A percentile compares a stretch with the other conserved stretches of the same genome.
Evolutionary conservation across 2,329 filamentous ascomycete genomes (phyloP).

Genomic region (Tolypocladium pustulatum): DNA sequence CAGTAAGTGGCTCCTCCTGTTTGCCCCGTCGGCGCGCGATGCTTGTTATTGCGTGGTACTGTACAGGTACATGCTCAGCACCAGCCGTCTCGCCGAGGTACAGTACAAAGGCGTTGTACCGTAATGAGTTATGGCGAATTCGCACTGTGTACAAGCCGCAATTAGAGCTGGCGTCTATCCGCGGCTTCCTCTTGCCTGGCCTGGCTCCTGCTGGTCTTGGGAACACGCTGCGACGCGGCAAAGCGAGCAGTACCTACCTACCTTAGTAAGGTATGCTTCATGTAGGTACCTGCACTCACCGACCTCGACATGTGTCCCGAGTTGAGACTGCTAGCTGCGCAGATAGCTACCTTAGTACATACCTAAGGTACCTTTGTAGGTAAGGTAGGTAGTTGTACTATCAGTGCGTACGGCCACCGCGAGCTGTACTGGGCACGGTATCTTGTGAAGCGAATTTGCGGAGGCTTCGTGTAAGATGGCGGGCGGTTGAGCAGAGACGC

Average conservation of each 20-base stretch:
- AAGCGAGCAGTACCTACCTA: too few relatives aligned
- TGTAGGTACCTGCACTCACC: too few relatives aligned
- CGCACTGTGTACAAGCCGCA: constrained; percentile 25
- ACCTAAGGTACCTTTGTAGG: too few relatives aligned
- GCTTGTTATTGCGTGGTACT: constrained; percentile 20
- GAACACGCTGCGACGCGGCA: too few relatives aligned
- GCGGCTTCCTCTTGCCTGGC: background rate
- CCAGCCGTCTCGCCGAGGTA: constrained; percentile 22
- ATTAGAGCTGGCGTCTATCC: background rate
- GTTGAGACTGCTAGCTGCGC: background rate
- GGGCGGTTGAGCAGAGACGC: background rate
- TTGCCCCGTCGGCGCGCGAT: background rate
- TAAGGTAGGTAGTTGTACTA: background rate
- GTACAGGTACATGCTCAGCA: constrained; percentile 24
- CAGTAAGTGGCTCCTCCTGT: background rate
- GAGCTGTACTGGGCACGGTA: too few relatives aligned
- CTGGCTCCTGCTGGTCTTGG: background rate
- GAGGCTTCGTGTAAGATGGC: background rate
- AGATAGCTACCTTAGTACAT: too few relatives aligned
- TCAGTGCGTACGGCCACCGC: background rate
- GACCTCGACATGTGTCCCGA: background rate
- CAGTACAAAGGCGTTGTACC: constrained; percentile 25
- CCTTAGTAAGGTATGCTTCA: too few relatives aligned
- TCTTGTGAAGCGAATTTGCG: background rate
- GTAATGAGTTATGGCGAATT: constrained; percentile 1